phyloP scores from a whole-genome alignment of 352 stramenopile genomes.

The Globisporangium emineosum region DNA sequence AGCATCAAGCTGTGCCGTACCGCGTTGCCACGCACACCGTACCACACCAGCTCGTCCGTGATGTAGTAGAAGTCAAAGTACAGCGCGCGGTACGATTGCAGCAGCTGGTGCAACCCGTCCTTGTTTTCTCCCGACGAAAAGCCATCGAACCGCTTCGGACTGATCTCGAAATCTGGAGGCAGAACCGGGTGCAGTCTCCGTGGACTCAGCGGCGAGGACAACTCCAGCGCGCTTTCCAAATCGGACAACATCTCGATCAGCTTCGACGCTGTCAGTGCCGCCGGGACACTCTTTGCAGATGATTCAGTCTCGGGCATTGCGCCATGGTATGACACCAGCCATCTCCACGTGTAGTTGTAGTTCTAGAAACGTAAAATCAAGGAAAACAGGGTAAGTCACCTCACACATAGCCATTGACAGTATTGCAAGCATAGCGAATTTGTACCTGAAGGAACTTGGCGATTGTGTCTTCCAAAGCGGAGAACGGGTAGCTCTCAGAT shows the following conservation, averaged over 20 bases:
- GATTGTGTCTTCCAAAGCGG: conserved; percentile 83
- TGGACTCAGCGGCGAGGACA: conserved; percentile 66
- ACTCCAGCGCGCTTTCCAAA: conserved; percentile 59
- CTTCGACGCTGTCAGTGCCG: conserved; percentile 19
- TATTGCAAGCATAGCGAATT: not conserved
- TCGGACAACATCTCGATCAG: conserved; percentile 56
- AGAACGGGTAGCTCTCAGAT: conserved; percentile 81
- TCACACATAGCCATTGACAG: not conserved
- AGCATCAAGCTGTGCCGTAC: conserved; percentile 80
- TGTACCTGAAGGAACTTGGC: conserved; percentile 84
- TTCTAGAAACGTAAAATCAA: conserved; percentile 35
- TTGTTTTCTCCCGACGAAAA: conserved; percentile 21
- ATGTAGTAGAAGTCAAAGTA: conserved; percentile 93
- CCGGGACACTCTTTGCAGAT: conserved; percentile 24
- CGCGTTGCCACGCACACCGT: conserved; percentile 79
- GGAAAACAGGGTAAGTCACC: not conserved
- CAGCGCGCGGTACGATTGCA: conserved; percentile 77
- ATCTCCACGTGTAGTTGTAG: conserved; percentile 78
- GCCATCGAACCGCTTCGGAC: conserved; percentile 16
- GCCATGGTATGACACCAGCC: conserved; percentile 65
- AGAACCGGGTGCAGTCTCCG: conserved; percentile 33
- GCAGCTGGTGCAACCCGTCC: conserved; percentile 53
- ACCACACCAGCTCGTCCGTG: conserved; percentile 87
- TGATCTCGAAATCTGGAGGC: conserved; percentile 38
- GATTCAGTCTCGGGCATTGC: conserved; percentile 25